Percentiles rank a stretch among this genome's conserved stretches.
phyloP scores from a whole-genome alignment of 75 land plant genomes.

The Selaginella moellendorffii region DNA sequence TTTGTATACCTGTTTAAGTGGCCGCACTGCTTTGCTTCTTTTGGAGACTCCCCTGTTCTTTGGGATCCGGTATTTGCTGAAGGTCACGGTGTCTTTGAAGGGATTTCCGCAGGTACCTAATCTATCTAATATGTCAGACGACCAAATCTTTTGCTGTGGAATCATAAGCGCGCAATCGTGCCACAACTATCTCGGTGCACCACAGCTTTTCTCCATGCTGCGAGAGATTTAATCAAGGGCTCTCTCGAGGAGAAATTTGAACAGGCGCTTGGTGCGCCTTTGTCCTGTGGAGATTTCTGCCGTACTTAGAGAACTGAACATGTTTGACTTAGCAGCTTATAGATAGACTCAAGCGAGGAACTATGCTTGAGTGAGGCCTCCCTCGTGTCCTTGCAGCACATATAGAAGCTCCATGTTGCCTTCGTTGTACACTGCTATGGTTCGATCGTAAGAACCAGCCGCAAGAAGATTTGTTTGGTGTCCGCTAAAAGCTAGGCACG shows the following conservation, averaged over 20 bases:
- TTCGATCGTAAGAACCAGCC: constrained; percentile 73
- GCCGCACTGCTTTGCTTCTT: no score
- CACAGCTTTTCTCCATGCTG: no score
- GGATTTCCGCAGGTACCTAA: no score
- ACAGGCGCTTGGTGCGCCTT: constrained; percentile 97
- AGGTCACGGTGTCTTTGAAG: no score
- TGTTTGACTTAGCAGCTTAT: no score
- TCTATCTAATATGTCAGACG: background rate
- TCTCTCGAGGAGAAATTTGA: no score
- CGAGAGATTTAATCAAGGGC: background rate
- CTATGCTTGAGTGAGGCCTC: constrained; percentile 91
- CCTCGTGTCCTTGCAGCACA: constrained; percentile 89
- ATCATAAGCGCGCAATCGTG: constrained; percentile 72
- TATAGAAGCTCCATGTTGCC: constrained; percentile 73
- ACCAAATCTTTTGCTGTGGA: constrained; percentile 58
- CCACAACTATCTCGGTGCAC: constrained; percentile 85
- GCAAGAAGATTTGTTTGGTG: constrained; percentile 61
- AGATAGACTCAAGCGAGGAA: background rate
- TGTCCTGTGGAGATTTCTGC: constrained; percentile 76
- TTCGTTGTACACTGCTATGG: constrained; percentile 67
- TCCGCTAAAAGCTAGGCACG: constrained; percentile 68
- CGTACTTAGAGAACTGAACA: constrained; percentile 94
- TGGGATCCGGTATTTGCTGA: no score
- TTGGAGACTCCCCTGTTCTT: no score
- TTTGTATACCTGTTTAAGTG: no score